Conservation (phyloP, 140 eudicot genomes). For the Flaveria floridana region DNA sequence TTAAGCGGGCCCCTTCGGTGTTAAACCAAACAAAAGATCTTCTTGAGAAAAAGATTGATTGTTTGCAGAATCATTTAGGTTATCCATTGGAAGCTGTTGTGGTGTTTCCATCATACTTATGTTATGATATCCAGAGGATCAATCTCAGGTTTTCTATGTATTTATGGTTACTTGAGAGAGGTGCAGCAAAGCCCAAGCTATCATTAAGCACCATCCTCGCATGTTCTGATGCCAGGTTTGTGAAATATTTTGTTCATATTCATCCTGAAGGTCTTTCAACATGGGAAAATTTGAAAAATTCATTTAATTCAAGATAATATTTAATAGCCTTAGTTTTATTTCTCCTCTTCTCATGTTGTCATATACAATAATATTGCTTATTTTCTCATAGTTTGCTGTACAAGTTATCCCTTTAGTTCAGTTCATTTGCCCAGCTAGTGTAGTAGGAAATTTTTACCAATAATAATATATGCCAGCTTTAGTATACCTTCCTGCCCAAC, state of each 20-base stretch:
- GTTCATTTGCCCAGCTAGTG: neutral
- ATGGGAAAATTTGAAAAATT: constrained; percentile 56
- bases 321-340: constrained; percentile 6
- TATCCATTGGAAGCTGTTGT: constrained; percentile 64
- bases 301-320: constrained; percentile 33
- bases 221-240: constrained; percentile 64
- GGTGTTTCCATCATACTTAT: constrained; percentile 64
- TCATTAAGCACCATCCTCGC: constrained; percentile 65
- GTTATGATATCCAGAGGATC: constrained; percentile 65
- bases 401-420: neutral
- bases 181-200: constrained; percentile 58
- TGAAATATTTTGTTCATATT: constrained; percentile 56
- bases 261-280: constrained; percentile 66
- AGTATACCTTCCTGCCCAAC: too few species aligned
- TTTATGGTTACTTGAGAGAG: constrained; percentile 59
- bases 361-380: constrained; percentile 1
- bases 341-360: constrained; percentile 7
- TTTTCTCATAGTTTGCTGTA: neutral
- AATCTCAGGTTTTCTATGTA: constrained; percentile 61
- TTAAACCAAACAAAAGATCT: constrained; percentile 61
- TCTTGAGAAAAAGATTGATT: constrained; percentile 57
- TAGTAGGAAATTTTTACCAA: neutral
- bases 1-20: constrained; percentile 58
- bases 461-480: neutral
- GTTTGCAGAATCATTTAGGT: constrained; percentile 52